Percentiles rank a stretch among this genome's conserved stretches.
Evolutionary conservation across 495 filamentous ascomycete species (phyloP).

Genomic region (Symbiotaphrina buchneri): DNA sequence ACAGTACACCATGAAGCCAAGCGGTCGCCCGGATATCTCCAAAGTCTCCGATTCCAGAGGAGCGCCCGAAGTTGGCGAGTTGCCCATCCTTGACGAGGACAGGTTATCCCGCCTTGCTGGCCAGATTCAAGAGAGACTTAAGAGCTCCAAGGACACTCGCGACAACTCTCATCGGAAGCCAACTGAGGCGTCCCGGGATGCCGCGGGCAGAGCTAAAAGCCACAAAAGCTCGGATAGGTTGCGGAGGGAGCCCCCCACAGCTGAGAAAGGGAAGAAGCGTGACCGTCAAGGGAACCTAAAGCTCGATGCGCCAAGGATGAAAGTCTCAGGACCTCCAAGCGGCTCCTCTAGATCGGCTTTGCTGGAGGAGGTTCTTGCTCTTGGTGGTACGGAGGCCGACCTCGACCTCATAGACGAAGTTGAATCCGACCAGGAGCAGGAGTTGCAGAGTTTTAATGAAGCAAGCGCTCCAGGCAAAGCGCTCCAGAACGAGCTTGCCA

Average conservation of each 20-base stretch:
- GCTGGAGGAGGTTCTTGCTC: constrained; percentile 47
- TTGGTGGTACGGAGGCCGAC: constrained; percentile 62
- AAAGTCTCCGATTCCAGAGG: too few species aligned
- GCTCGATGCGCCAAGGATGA: constrained; percentile 1
- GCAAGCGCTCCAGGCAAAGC: constrained; percentile 8
- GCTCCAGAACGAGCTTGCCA: constrained; percentile 11
- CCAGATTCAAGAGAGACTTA: constrained; percentile 28
- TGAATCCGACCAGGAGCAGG: constrained; percentile 30
- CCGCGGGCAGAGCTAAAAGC: too few species aligned
- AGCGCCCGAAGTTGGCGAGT: constrained; percentile 8
- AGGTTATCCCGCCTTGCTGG: constrained; percentile 38
- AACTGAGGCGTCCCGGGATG: too few species aligned
- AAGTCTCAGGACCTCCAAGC: background rate
- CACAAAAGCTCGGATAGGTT: too few species aligned
- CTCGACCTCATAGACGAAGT: constrained; percentile 37
- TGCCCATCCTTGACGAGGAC: constrained; percentile 31
- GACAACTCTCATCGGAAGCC: too few species aligned
- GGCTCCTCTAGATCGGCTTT: constrained; percentile 13
- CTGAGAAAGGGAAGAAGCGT: constrained; percentile 2
- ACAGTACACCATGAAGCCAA: too few species aligned
- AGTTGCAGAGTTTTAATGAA: background rate
- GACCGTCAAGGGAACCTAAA: constrained; percentile 2
- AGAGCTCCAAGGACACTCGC: constrained; percentile 5
- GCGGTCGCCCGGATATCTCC: too few species aligned
- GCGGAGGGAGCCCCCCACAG: too few species aligned